Base-by-base conservation (phyloP, 768 basidiomycete genomes). In the button mushroom (Agaricus bisporus) region DNA sequence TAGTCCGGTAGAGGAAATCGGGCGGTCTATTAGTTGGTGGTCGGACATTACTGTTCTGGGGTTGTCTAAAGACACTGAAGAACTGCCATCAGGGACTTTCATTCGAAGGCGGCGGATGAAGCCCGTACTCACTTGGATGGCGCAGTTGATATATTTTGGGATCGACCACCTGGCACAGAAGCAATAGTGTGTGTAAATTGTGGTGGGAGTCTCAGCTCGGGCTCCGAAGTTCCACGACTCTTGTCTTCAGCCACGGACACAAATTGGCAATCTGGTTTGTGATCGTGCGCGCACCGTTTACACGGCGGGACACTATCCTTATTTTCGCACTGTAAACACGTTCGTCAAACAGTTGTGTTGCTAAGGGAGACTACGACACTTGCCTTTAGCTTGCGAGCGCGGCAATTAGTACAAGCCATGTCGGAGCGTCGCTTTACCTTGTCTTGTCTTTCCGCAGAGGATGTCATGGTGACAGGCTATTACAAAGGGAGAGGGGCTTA, bases 341-440 rank as follows among this genome's bases (percentile, higher is more conserved):
- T 26, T 11, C 22, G 36, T 49, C 39, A 52, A 39, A 45, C 18
- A 45, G 35, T 18, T 28, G 17, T 45, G 37, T 26, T 44, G 29
- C 15, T 35, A 11, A 25, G 14, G 42, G 49, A 43, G 38, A 49
- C 36, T 48, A 32, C 20, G 37, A 39, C 22, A 61, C 59, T 36
- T 58, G 79, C 82, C 70, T 77, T 81, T 55, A 82, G 73, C 64
- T 85, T 82, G 15, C 77, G 73, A 29, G 64, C 61, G 6, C 83
- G 76, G 61, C 83, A 85, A 51, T 68, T 66, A 0, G 64, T 70
- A 64, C 83, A 85, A 2, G 83, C 83, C 58, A 82, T 76, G 8
- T 72, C 67, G 1, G 74, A 74, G 50, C 81, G 68, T 58, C 70
- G 43, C 61, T 60, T 55, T 56, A 57, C 45, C 42, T 58, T 22